Base-by-base conservation (phyloP, 2,329 filamentous ascomycete species). In the Aspergillus udagawae region DNA sequence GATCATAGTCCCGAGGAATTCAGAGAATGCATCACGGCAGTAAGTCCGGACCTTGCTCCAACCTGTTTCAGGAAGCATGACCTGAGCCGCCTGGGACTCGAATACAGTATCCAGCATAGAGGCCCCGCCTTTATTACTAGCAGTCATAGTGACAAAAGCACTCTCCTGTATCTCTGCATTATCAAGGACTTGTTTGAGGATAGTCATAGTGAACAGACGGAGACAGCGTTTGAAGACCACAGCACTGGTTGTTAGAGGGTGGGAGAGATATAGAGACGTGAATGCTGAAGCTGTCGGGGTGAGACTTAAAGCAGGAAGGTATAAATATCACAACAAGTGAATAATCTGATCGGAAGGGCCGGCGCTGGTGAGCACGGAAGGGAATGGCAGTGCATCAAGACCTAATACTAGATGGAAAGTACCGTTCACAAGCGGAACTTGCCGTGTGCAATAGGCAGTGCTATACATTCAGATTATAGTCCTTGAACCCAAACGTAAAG, bases 1-100 rank as follows among this genome's bases (percentile, higher is more conserved):
- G 54, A 87, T 80, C 75, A 90, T 86, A 12, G 84, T 86, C 7
- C 86, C 86, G 51, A 87, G 81, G 73, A 89, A 89, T 63, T 90
- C 86, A 1, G 84, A 83, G 62, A 89, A 84, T 1, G 81, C 81
- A 60, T 88, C 85, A 57, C 81, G 79, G 41, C 82, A 75, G 28
- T 72, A 63, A 21, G 77, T 72, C 47, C 86, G 79, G 28, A 85
- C 71, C 42, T 75, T 77, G 50, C 75, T 80, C 86, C 86, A 89
- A 27, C 71, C 44, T 25, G 44, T 63, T 4, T 80, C 59, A 5
- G 71, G 60, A 25, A 32, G 25, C 20, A 48, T 28, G 21, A 27
- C 38, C 50, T 21, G 41, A 23, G 53, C 54, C 8, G 58, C 54
- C 3, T 41, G 52, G 50, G 52, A 56, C 2, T 44, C 53, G 25